These are phyloP conservation scores for Sporothrix variecibatus DNA, from an alignment of 2,329 filamentous ascomycete species.

Conservation along the genomic window DNA sequence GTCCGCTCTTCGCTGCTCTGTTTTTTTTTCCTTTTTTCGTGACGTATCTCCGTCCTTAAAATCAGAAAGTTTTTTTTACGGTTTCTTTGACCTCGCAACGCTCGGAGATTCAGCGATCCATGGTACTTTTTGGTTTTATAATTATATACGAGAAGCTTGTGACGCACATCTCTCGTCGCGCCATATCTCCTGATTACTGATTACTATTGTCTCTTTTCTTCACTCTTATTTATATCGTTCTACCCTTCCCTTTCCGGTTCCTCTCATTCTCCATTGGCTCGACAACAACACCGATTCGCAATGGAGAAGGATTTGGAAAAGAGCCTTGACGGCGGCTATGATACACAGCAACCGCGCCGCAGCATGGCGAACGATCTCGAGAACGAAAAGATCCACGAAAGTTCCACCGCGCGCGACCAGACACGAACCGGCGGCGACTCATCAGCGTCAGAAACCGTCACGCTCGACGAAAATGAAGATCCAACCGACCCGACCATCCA, in stretches of 20 bases:
- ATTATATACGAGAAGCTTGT: not conserved
- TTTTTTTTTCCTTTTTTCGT: not conserved
- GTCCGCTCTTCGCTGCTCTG: not conserved
- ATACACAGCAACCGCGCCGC: not conserved
- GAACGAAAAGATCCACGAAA: not conserved
- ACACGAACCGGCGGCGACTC: not conserved
- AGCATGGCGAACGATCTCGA: not conserved
- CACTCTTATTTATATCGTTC: not conserved
- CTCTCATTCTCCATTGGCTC: not conserved
- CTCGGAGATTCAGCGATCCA: not conserved
- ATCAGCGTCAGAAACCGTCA: slow-evolving; percentile 9
- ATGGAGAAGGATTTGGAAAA: slow-evolving; percentile 17
- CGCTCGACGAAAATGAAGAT: slow-evolving; percentile 17
- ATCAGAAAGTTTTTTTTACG: not conserved
- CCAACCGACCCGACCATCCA: not conserved
- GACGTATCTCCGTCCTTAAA: slow-evolving; percentile 2
- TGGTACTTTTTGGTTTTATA: not conserved
- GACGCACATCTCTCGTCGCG: not conserved
- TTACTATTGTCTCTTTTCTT: not conserved
- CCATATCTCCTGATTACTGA: not conserved
- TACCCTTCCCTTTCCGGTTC: not conserved
- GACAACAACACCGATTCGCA: not conserved
- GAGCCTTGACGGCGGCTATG: not conserved
- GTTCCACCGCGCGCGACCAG: not conserved
- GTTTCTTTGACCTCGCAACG: not conserved